Percentiles rank a stretch among this genome's conserved stretches.
Evolutionary conservation across 208 protist genomes (phyloP).

Genomic region (Acanthamoeba pearcei): DNA sequence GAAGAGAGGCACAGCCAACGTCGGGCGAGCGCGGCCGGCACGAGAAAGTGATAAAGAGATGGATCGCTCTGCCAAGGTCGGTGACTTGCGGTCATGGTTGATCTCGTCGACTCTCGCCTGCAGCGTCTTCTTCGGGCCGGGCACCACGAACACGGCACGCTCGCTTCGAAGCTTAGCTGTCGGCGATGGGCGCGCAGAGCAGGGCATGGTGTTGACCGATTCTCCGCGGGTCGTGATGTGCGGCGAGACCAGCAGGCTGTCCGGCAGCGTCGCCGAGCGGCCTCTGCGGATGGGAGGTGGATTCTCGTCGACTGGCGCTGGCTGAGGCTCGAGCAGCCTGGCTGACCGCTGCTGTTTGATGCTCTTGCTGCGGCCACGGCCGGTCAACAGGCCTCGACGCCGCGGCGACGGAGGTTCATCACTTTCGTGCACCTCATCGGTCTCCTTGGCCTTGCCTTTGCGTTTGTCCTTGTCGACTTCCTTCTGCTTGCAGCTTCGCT

Average conservation of each 20-base stretch:
- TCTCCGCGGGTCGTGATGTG: no score
- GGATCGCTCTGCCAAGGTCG: not conserved
- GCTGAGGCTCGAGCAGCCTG: not conserved
- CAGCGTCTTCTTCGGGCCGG: not conserved
- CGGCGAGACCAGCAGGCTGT: not conserved
- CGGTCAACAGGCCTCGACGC: not conserved
- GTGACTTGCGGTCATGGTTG: not conserved
- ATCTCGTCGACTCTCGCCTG: not conserved
- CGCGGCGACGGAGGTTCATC: not conserved
- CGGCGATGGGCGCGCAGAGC: not conserved
- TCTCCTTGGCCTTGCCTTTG: not conserved
- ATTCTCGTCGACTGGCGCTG: not conserved
- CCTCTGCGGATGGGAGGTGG: not conserved
- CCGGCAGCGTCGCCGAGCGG: not conserved
- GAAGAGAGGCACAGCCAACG: not conserved
- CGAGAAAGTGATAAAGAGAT: not conserved
- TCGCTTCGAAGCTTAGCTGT: not conserved
- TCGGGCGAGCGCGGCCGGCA: not conserved
- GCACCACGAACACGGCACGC: not conserved
- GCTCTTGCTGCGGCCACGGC: not conserved
- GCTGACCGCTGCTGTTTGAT: not conserved
- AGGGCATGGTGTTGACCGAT: no score
- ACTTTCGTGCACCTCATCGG: not conserved
- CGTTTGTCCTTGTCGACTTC: not conserved
- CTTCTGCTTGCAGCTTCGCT: not conserved